These are phyloP conservation scores for Candida silvicultrix DNA, from an alignment of 805 yeast species.

Conservation along the genomic window DNA sequence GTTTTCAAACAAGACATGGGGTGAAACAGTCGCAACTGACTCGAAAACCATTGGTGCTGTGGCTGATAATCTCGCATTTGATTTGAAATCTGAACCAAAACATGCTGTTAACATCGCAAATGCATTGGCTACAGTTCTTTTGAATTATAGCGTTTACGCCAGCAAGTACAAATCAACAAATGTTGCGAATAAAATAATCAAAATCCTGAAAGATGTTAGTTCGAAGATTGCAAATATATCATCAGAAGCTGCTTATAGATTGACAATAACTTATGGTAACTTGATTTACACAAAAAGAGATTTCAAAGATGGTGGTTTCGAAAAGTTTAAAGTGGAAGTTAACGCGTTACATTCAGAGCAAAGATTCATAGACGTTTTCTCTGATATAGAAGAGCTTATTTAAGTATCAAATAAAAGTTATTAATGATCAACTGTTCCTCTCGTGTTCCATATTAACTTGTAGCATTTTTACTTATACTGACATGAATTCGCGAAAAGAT, in stretches of 20 bases:
- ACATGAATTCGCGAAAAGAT: too few relatives aligned
- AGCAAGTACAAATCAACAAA: constrained; percentile 23
- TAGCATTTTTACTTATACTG: too few relatives aligned
- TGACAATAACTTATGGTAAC: constrained; percentile 59
- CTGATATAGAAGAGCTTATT: constrained; percentile 6
- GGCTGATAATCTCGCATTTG: constrained; percentile 15
- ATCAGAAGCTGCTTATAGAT: constrained; percentile 66
- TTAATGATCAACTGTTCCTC: too few relatives aligned
- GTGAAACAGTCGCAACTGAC: constrained; percentile 37
- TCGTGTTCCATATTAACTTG: too few relatives aligned
- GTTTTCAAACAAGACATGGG: constrained; percentile 41
- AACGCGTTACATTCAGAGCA: constrained; percentile 5
- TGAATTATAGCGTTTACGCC: constrained; percentile 40
- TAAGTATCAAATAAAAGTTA: too few relatives aligned
- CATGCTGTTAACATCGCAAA: constrained; percentile 25
- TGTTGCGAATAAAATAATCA: constrained; percentile 25
- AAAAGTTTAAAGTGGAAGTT: constrained; percentile 6
- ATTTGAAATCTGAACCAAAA: constrained; percentile 7
- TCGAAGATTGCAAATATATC: constrained; percentile 27
- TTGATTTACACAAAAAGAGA: constrained; percentile 29
- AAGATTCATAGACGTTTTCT: constrained; percentile 15
- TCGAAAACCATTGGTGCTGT: constrained; percentile 33
- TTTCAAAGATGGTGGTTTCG: constrained; percentile 15
- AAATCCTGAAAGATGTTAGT: constrained; percentile 23
- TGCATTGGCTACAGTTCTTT: constrained; percentile 42